These are phyloP conservation scores for Sordaria brevicollis DNA, from an alignment of 495 filamentous ascomycete species.

Conservation along the genomic window DNA sequence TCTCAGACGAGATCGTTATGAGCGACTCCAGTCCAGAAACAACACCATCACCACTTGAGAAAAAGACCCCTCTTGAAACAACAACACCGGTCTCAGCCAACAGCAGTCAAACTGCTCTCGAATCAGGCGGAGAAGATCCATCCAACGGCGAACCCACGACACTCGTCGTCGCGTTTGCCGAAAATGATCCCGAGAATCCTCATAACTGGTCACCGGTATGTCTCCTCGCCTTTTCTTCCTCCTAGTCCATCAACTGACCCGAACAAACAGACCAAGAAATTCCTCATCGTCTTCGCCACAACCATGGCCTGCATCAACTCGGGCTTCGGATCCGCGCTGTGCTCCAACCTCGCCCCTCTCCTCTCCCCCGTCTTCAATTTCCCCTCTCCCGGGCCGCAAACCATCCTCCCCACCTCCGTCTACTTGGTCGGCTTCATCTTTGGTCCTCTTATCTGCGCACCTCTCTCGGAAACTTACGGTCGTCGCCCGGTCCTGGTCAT, in stretches of 20 bases:
- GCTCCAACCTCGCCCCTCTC: conserved; percentile 16
- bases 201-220: conserved; percentile 19
- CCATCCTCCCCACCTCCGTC: conserved; percentile 23
- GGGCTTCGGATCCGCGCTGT: conserved; percentile 14
- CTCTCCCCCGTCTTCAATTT: conserved; percentile 8
- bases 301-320: conserved; percentile 12
- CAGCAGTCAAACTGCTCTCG: neutral
- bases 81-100: neutral
- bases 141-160: neutral
- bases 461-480: conserved; percentile 57
- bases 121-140: neutral
- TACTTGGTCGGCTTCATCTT: conserved; percentile 55
- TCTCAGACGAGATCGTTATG: neutral
- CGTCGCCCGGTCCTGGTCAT: conserved; percentile 59
- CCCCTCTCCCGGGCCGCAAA: conserved; percentile 9
- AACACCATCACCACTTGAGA: neutral
- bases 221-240: neutral
- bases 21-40: neutral
- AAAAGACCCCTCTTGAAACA: neutral
- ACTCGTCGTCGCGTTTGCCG: conserved; percentile 10
- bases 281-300: conserved; percentile 10
- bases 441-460: conserved; percentile 40
- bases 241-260: neutral
- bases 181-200: conserved; percentile 13
- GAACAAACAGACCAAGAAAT: conserved; percentile 6